Conservation (phyloP, 331 rosid species). For the Malus hybrid region DNA sequence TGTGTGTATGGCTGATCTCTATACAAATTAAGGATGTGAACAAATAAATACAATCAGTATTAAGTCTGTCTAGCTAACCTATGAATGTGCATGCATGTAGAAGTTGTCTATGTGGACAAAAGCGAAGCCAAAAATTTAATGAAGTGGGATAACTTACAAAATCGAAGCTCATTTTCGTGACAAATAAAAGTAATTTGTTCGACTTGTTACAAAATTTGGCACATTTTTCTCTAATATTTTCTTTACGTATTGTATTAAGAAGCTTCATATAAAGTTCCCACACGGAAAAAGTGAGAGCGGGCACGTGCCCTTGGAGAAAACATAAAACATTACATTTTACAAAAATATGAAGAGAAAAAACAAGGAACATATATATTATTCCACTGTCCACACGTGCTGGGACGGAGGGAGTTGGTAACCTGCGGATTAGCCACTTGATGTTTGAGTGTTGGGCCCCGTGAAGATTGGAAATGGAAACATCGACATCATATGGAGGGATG, state of each 20-base stretch:
- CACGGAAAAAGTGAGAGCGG: no score
- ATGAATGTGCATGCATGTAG: no score
- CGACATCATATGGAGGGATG: neutral
- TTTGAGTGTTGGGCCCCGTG: slow-evolving; percentile 11
- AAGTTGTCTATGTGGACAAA: neutral
- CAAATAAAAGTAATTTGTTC: neutral
- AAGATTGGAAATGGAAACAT: neutral
- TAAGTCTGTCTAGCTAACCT: neutral
- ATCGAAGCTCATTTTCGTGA: neutral
- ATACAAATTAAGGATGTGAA: no score
- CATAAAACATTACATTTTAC: neutral
- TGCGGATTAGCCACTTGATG: slow-evolving; percentile 30
- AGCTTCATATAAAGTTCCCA: no score
- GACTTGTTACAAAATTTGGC: neutral
- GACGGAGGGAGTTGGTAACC: slow-evolving; percentile 21
- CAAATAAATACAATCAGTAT: no score
- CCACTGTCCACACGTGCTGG: neutral
- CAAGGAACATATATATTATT: neutral
- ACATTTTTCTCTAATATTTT: no score
- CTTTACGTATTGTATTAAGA: no score
- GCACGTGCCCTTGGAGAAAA: no score
- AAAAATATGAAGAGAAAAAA: neutral
- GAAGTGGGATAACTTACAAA: neutral
- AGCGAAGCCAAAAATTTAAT: neutral
- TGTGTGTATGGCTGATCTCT: no score